Base-by-base conservation (phyloP, 192 early-diverging fungal genomes). In the Backusella luteola region DNA sequence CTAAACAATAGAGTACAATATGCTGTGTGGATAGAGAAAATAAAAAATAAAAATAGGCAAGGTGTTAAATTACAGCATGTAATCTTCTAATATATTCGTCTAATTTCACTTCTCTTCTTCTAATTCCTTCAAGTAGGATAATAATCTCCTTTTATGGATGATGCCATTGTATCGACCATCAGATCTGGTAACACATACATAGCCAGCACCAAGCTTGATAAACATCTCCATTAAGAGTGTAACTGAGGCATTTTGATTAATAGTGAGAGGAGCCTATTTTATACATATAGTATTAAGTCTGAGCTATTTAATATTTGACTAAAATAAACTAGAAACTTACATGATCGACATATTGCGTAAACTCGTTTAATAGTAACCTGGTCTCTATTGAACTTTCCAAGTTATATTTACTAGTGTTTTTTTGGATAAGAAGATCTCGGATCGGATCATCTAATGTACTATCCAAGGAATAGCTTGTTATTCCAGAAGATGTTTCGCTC, bases 151-250 rank as follows among this genome's bases (percentile, higher is more conserved):
- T 84, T 96, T 98, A 79, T 93, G 91, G 26, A 98, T 92, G 59
- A 95, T 87, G 17, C 95, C 96, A 63, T 89, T 88, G 67, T 88
- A 94, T 14, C 86, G 76, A 4, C 96, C 95, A 34, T 90, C 86
- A 0, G 69, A 44, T 59, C 91, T 83, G 11, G 89, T 89, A 5
- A 98, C 95, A 76, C 92, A 93, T 1, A 98, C 77, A 59, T 92
- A 94, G 44, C 91, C 89, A 21, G 93, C 83, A 1, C 96, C 95
- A 49, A 98, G 80, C 70, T 95, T 94, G 63, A 92, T 85, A 75
- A 98, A 94, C 66, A 96, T 67, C 66, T 95, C 94, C 73, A 92
- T 85, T 0, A 94, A 92, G 12, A 98, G 76, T 78, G 96, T 94
- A 76, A 95, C 90, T 23, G 92, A 91, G 26, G 94, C 86, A 76